A percentile compares a stretch with the other conserved stretches of the same genome.
Conservation (phyloP, 306 rosid species). For the Casuarina glauca region DNA sequence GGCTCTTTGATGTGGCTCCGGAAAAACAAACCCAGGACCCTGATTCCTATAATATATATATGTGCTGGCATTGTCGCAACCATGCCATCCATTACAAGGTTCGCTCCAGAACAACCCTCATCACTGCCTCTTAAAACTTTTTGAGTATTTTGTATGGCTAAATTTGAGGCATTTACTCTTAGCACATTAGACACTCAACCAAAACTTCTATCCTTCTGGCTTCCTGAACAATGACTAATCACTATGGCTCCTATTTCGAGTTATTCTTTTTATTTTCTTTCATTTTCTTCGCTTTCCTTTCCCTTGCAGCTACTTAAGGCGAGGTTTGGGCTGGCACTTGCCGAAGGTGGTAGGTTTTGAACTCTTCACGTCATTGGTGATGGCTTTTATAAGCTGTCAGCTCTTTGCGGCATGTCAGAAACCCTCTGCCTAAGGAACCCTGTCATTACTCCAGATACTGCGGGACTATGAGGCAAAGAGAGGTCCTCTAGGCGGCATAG, state of each 20-base stretch:
- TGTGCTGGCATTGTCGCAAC: slow-evolving; percentile 85
- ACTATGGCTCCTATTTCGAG: not conserved
- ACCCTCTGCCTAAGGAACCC: slow-evolving; percentile 59
- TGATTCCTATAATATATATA: slow-evolving; percentile 83
- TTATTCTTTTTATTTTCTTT: slow-evolving; percentile 8
- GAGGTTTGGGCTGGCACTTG: slow-evolving; percentile 90
- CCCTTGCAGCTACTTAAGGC: slow-evolving; percentile 80
- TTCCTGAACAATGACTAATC: not conserved
- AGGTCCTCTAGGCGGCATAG: not conserved
- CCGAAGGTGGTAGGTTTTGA: slow-evolving; percentile 92
- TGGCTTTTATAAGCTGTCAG: slow-evolving; percentile 94
- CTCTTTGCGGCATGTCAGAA: slow-evolving; percentile 90
- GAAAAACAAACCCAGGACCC: slow-evolving; percentile 86
- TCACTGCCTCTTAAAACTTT: not conserved
- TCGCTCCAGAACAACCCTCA: slow-evolving; percentile 23
- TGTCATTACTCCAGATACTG: not conserved
- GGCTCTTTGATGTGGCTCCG: slow-evolving; percentile 99
- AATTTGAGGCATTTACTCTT: not conserved
- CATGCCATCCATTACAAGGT: slow-evolving; percentile 99
- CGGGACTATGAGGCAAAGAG: slow-evolving; percentile 2
- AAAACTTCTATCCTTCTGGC: not conserved
- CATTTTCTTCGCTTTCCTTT: not conserved
- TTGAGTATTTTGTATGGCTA: slow-evolving; percentile 5
- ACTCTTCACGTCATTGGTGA: slow-evolving; percentile 78
- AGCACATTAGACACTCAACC: not conserved